phyloP scores from a whole-genome alignment of 2,329 filamentous ascomycete genomes.

The Ustulina deusta region DNA sequence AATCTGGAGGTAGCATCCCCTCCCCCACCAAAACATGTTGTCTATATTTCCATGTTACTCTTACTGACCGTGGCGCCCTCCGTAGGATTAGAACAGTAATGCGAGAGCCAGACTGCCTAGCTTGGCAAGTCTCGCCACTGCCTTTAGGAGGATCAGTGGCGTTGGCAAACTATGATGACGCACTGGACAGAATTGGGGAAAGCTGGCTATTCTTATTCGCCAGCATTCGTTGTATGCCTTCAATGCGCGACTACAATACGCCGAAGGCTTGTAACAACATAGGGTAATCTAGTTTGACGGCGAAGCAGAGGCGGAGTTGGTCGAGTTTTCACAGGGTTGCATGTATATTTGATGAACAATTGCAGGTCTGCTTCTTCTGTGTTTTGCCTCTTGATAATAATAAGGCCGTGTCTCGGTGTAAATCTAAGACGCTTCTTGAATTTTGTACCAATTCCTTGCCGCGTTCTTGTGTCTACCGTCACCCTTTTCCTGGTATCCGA shows the following conservation, averaged over 20 bases:
- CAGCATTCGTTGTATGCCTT: conserved; percentile 13
- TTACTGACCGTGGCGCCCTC: conserved; percentile 48
- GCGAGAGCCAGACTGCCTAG: conserved; percentile 40
- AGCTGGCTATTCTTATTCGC: neutral
- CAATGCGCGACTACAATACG: conserved; percentile 5
- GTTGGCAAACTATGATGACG: conserved; percentile 27
- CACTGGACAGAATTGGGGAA: neutral
- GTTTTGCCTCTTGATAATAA: neutral
- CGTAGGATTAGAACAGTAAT: conserved; percentile 50
- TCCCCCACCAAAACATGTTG: neutral
- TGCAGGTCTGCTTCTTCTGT: neutral
- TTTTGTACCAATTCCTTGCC: neutral
- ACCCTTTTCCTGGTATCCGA: neutral
- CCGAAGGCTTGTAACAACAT: conserved; percentile 29
- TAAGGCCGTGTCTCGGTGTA: neutral
- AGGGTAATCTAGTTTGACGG: conserved; percentile 21
- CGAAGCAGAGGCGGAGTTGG: conserved; percentile 30
- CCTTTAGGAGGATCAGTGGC: conserved; percentile 46
- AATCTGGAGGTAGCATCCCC: conserved; percentile 43
- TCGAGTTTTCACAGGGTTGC: conserved; percentile 27
- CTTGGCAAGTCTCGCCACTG: conserved; percentile 42
- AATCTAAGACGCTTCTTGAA: neutral
- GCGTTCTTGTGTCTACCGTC: neutral
- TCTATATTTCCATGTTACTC: conserved; percentile 11
- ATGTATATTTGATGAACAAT: conserved; percentile 28